These are phyloP conservation scores for Mycena rebaudengoi DNA, from an alignment of 768 basidiomycete genomes.

Conservation along the genomic window DNA sequence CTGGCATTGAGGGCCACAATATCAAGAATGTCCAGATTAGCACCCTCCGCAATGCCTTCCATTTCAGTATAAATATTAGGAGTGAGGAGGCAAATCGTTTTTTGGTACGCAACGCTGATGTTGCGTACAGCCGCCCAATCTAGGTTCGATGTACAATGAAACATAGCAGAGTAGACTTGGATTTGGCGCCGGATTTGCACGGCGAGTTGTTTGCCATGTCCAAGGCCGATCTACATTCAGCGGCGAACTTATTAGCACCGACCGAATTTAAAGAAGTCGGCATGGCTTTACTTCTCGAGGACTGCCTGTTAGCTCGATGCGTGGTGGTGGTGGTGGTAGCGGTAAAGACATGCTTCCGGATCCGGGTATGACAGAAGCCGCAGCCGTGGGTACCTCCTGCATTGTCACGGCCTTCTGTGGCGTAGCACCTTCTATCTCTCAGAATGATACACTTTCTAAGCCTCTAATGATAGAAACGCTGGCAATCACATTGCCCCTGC, in stretches of 20 bases:
- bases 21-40: constrained; percentile 35
- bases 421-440: no score
- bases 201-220: constrained; percentile 35
- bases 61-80: constrained; percentile 42
- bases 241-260: no score
- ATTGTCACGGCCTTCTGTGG: no score
- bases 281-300: background rate
- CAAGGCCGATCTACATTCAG: constrained; percentile 38
- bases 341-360: background rate
- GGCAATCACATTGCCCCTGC: no score
- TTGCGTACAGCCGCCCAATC: constrained; percentile 39
- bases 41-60: constrained; percentile 40
- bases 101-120: constrained; percentile 33
- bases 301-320: background rate
- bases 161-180: constrained; percentile 38
- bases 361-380: no score
- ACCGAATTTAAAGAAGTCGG: no score
- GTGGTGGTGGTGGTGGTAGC: background rate
- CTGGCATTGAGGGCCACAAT: constrained; percentile 44
- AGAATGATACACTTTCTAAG: no score
- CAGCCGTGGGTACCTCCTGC: no score
- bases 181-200: constrained; percentile 39
- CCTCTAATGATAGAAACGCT: no score
- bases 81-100: constrained; percentile 30
- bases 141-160: constrained; percentile 37